Percentiles rank a stretch among this genome's conserved stretches.
These are phyloP conservation scores for Pseudopyricularia cyperi DNA, from an alignment of 2,329 filamentous ascomycete species.

Conservation along the genomic window DNA sequence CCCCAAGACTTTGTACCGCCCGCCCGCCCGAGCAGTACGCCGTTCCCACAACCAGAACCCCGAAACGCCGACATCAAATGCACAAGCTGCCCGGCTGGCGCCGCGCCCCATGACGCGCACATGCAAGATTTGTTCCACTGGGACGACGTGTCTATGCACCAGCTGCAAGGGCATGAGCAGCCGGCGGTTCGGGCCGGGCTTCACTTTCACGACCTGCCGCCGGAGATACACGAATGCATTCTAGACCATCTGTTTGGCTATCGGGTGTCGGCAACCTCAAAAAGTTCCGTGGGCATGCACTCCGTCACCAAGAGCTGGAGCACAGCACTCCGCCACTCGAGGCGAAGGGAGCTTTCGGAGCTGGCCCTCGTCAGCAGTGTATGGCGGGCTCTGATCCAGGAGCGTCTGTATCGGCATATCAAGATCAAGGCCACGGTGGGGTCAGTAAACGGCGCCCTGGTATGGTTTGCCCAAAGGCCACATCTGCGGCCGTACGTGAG, in stretches of 20 bases:
- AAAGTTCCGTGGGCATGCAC: slow-evolving; percentile 39
- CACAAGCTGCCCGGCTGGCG: slow-evolving; percentile 22
- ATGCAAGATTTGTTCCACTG: slow-evolving; percentile 13
- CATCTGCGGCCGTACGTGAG: slow-evolving; percentile 53
- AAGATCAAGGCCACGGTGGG: slow-evolving; percentile 59
- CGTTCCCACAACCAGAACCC: slow-evolving; percentile 42
- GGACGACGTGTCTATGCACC: slow-evolving; percentile 10
- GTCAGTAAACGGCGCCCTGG: slow-evolving; percentile 44
- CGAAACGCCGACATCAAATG: slow-evolving; percentile 29
- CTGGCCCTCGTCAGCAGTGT: slow-evolving; percentile 46
- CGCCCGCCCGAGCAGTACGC: slow-evolving; percentile 45
- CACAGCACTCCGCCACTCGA: slow-evolving; percentile 52
- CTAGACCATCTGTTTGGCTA: slow-evolving; percentile 61
- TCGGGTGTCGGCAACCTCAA: slow-evolving; percentile 46
- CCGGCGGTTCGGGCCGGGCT: slow-evolving; percentile 6
- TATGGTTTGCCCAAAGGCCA: slow-evolving; percentile 45
- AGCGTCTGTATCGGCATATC: slow-evolving; percentile 61
- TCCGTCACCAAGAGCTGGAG: slow-evolving; percentile 47
- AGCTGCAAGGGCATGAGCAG: neutral
- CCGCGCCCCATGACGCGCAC: slow-evolving; percentile 11
- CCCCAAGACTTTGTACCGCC: slow-evolving; percentile 33
- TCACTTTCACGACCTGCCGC: slow-evolving; percentile 43
- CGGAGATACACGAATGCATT: slow-evolving; percentile 60
- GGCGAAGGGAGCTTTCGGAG: slow-evolving; percentile 53
- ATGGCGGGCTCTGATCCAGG: slow-evolving; percentile 59